These are phyloP conservation scores for Melaleuca quinquenervia DNA, from an alignment of 345 rosid genomes.

Conservation along the genomic window DNA sequence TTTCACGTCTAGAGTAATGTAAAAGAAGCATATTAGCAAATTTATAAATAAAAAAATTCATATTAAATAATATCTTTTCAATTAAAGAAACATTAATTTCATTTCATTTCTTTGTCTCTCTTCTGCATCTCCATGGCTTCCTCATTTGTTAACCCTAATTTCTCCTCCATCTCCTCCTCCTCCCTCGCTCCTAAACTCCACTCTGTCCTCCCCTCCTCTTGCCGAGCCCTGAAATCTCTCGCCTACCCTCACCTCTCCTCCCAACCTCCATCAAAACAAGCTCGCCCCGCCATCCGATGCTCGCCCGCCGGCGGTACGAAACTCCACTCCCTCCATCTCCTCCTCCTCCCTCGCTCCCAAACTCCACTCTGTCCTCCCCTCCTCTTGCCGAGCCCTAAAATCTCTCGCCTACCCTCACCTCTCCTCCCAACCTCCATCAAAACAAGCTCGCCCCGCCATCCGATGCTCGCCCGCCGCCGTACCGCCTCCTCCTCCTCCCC, in stretches of 20 bases:
- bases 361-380: constrained; percentile 1
- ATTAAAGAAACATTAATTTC: too few species aligned
- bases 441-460: neutral
- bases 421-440: constrained; percentile 14
- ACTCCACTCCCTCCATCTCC: constrained; percentile 19
- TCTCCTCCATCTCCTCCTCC: constrained; percentile 19
- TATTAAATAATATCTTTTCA: too few species aligned
- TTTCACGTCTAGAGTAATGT: too few species aligned
- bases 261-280: neutral
- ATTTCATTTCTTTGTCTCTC: neutral
- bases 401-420: constrained; percentile 44
- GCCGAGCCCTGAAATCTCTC: neutral
- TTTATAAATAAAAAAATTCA: too few species aligned
- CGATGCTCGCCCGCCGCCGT: constrained; percentile 8
- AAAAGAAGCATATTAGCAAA: too few species aligned
- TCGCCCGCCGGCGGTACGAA: too few species aligned
- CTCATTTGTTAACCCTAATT: neutral
- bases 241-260: constrained; percentile 60
- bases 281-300: constrained; percentile 1
- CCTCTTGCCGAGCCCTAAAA: neutral
- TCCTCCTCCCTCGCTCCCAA: constrained; percentile 10
- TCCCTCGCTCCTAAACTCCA: constrained; percentile 6
- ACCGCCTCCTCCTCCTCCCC: neutral
- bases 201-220: neutral
- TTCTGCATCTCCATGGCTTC: neutral